Evolutionary conservation across 106 monocot species (phyloP), one percentile per base, ranked within the genome.

Genomic region (Vanilla planifolia): DNA sequence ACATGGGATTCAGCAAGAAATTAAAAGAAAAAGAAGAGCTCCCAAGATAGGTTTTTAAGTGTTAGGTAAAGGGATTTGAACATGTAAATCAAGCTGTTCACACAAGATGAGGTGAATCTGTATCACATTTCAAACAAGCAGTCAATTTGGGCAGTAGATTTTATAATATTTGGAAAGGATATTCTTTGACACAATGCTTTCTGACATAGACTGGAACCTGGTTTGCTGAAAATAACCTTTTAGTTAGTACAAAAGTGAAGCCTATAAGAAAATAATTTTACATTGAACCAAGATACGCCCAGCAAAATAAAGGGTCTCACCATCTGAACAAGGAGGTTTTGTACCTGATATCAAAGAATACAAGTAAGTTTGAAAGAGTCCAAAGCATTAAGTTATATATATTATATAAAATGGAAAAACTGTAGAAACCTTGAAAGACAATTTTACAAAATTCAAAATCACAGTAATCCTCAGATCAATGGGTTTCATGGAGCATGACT

Each of bases 261-360:
- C 2, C 47, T 11, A 48, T 52, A n/a, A n/a, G n/a, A n/a, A n/a
- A n/a, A n/a, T n/a, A n/a, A 43, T 25, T 23, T 8, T 36, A 5
- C 22, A 63, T 11, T 61, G 6, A n/a, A n/a, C 11, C 15, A 60
- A 55, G 9, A 6, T 3, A 57, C 48, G 23, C 2, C 14, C 16
- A 47, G 9, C 2, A 29, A 48, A 67, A 33, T 14, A 20, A 52
- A 14, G 10, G 9, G 2, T 16, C 71, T 76, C 52, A 82, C 89
- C 89, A 85, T 90, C 65, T 90, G 85, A 67, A 72, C 48, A 17
- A 90, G 85, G 43, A 90, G 85, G 57, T 85, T 85, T 67, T 90
- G 85, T 16, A 90, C 89, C 89, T 90, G 76, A 40, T 58, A 80
- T 46, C 33, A 51, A 13, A 48, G 8, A n/a, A n/a, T n/a, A n/a